Evolutionary conservation across 2,329 filamentous ascomycete species (phyloP).

Genomic region (Pseudogymnoascus sp.): DNA sequence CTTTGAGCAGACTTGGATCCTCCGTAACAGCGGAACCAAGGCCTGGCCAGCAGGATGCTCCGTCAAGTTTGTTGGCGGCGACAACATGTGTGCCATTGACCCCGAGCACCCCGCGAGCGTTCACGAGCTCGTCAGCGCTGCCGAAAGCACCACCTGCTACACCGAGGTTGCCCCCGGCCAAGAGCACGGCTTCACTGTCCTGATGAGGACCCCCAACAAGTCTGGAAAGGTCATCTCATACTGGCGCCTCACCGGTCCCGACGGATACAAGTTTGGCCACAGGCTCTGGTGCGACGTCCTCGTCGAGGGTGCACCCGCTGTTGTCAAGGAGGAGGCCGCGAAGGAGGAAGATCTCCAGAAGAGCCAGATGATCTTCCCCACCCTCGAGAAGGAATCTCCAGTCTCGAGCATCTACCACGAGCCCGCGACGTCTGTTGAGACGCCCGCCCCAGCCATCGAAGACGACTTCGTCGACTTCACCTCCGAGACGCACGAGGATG

Average conservation of each 20-base stretch:
- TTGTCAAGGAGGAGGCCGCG: slow-evolving; percentile 28
- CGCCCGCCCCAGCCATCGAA: slow-evolving; percentile 40
- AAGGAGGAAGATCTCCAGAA: slow-evolving; percentile 22
- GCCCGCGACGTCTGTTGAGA: slow-evolving; percentile 23
- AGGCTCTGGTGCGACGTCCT: slow-evolving; percentile 90
- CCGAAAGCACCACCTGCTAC: slow-evolving; percentile 71
- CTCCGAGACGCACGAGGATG: slow-evolving; percentile 45
- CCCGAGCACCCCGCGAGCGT: slow-evolving; percentile 70
- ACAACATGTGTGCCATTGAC: slow-evolving; percentile 92
- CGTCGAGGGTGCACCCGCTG: slow-evolving; percentile 41
- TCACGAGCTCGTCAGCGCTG: slow-evolving; percentile 66
- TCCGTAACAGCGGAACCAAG: slow-evolving; percentile 72
- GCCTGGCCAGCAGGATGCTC: slow-evolving; percentile 85
- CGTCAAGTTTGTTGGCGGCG: slow-evolving; percentile 85
- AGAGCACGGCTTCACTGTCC: slow-evolving; percentile 71
- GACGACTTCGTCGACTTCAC: slow-evolving; percentile 41
- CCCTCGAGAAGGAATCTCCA: slow-evolving; percentile 88
- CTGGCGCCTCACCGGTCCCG: slow-evolving; percentile 82
- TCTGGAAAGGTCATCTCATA: slow-evolving; percentile 82
- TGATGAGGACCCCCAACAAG: slow-evolving; percentile 71
- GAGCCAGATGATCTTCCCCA: slow-evolving; percentile 93
- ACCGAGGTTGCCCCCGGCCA: slow-evolving; percentile 63
- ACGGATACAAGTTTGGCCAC: slow-evolving; percentile 80
- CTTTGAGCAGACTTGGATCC: slow-evolving; percentile 86
- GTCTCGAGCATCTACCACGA: slow-evolving; percentile 68